Base-by-base conservation (phyloP, 1,284 basidiomycete species). In the Termitomyces sp. region DNA sequence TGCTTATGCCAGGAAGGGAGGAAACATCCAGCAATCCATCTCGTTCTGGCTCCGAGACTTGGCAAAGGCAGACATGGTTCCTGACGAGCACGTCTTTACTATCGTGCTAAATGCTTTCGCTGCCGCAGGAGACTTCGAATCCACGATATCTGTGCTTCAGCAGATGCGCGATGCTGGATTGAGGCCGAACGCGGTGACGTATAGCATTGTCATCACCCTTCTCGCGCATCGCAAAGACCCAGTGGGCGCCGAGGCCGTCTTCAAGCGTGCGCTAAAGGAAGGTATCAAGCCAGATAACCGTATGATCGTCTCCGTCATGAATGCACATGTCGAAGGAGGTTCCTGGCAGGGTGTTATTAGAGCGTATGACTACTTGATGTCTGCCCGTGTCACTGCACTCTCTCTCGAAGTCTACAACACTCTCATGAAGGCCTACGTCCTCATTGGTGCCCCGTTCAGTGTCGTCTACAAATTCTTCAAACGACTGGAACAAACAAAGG, bases 351-450 rank as follows among this genome's bases (percentile, higher is more conserved):
- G 84, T 37, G 89, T 86, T 40, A 76, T 91, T 58, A 77, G 80
- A 30, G 72, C 83, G 21, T 93, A 90, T 62, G 81, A 88, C 56
- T 91, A 83, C 66, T 68, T 94, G 46, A 71, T 75, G 18, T 63
- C 67, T 1, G 65, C 77, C 13, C 61, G 39, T 65, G 68, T 37
- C 67, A 70, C 26, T 58, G 75, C 39, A 68, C 65, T 81, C 24
- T 71, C 75, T 30, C 76, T 86, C 60, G 78, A 81, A 51, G 73
- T 87, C 31, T 84, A 83, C 66, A 93, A 93, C 65, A 85, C 84
- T 16, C 77, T 97, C 21, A 72, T 97, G 61, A 93, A 93, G 70
- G 91, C 92, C 1, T 89, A 93, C 62, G 82, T 97, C 45, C 73
- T 88, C 40, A 81, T 91, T 48, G 88, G 87, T 10, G 80, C 90